These are phyloP conservation scores for Ziziphus jujuba DNA, from an alignment of 306 rosid genomes.

Conservation along the genomic window DNA sequence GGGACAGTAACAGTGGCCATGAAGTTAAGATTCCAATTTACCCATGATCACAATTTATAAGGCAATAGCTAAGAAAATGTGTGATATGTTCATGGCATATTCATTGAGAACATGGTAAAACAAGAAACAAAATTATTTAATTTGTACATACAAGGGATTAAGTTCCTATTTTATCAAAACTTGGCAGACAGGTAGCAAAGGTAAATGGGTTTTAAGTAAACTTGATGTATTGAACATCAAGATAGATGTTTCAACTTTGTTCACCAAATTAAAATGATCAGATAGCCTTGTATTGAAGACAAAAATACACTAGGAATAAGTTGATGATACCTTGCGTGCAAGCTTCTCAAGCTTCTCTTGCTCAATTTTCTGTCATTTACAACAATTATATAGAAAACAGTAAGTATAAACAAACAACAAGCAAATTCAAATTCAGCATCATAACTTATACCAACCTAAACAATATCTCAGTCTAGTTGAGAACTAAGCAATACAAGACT, in stretches of 20 bases:
- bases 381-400: conserved; percentile 5
- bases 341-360: conserved; percentile 87
- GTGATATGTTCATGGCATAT: background rate
- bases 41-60: background rate
- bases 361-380: conserved; percentile 65
- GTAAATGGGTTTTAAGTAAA: background rate
- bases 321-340: conserved; percentile 68
- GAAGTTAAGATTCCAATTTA: background rate
- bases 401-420: background rate
- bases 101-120: background rate
- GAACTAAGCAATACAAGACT: too few species aligned
- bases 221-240: too few species aligned
- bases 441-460: background rate
- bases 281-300: background rate
- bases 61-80: background rate
- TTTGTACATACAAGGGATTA: background rate
- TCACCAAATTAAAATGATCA: too few species aligned
- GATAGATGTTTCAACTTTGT: too few species aligned
- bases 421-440: background rate
- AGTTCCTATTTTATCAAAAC: background rate
- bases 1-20: too few species aligned
- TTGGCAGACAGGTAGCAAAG: background rate
- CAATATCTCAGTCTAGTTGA: too few species aligned
- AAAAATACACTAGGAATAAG: background rate
- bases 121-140: background rate